Evolutionary conservation across 106 monocot species (phyloP).

Genomic region (Allium sativum): DNA sequence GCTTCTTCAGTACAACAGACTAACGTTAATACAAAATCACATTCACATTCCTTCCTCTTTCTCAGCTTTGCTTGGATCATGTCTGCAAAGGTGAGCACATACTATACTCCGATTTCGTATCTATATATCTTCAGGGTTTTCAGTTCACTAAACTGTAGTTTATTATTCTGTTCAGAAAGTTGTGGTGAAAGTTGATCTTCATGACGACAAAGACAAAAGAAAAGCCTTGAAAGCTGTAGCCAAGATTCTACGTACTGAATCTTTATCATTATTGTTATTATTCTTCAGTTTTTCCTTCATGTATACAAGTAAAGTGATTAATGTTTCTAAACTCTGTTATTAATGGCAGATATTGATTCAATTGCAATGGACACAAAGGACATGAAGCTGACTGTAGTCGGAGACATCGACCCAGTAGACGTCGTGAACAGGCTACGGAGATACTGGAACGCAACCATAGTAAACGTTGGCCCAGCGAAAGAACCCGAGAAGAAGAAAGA

Average conservation of each 20-base stretch:
- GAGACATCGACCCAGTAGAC: constrained; percentile 9
- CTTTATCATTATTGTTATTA: too few species aligned
- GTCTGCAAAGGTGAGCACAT: too few species aligned
- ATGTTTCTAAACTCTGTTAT: too few species aligned
- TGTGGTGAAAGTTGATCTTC: constrained; percentile 9
- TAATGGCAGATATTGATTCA: constrained; percentile 13
- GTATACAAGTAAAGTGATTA: too few species aligned
- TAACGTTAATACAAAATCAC: too few species aligned
- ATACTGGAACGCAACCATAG: constrained; percentile 4
- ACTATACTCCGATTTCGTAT: too few species aligned
- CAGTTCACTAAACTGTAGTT: too few species aligned
- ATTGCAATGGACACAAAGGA: constrained; percentile 17
- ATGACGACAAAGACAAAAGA: constrained; percentile 14
- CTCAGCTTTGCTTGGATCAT: too few species aligned
- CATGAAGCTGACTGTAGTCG: constrained; percentile 10
- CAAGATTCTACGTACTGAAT: constrained; percentile 4
- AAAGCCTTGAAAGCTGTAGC: constrained; percentile 20
- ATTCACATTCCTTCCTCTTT: too few species aligned
- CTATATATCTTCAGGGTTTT: too few species aligned
- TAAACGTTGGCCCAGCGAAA: constrained; percentile 7
- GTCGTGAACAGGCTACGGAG: constrained; percentile 13
- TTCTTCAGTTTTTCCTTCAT: too few species aligned
- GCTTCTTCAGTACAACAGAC: too few species aligned
- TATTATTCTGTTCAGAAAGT: constrained; percentile 7
- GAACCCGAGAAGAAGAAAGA: constrained; percentile 9